A percentile compares a stretch with the other conserved stretches of the same genome.
phyloP scores from a whole-genome alignment of 2,329 filamentous ascomycete species.

The Monilinia fructicola region DNA sequence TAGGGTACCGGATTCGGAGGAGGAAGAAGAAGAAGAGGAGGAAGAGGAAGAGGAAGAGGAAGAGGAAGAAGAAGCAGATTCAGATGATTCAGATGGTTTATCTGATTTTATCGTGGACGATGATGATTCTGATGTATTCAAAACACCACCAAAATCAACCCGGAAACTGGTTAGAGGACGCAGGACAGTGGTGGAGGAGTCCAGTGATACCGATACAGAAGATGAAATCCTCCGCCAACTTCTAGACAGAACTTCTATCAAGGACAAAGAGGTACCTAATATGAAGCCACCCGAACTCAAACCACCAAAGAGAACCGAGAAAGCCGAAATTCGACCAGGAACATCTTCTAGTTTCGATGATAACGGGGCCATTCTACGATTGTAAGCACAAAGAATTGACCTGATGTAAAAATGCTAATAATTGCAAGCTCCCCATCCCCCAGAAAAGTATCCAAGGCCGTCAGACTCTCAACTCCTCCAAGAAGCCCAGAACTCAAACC shows the following conservation, averaged over 20 bases:
- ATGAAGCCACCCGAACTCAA: slow-evolving; percentile 22
- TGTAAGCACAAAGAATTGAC: background rate
- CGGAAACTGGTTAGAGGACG: slow-evolving; percentile 36
- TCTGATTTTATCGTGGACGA: slow-evolving; percentile 40
- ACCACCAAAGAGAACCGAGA: slow-evolving; percentile 18
- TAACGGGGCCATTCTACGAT: slow-evolving; percentile 18
- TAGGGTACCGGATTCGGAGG: slow-evolving; percentile 2
- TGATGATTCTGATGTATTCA: slow-evolving; percentile 31
- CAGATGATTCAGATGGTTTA: slow-evolving; percentile 30
- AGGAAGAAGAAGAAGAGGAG: slow-evolving; percentile 3
- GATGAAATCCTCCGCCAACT: slow-evolving; percentile 17
- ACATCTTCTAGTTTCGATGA: slow-evolving; percentile 21
- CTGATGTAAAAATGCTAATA: slow-evolving; percentile 15
- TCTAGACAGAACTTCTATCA: slow-evolving; percentile 15
- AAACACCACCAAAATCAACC: slow-evolving; percentile 32
- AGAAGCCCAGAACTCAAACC: slow-evolving; percentile 34
- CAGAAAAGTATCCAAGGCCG: slow-evolving; percentile 30
- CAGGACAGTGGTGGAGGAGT: slow-evolving; percentile 24
- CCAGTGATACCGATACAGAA: slow-evolving; percentile 24
- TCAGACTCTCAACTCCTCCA: slow-evolving; percentile 35
- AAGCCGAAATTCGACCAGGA: slow-evolving; percentile 17
- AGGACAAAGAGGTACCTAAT: slow-evolving; percentile 22
- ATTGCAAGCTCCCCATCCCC: slow-evolving; percentile 32
- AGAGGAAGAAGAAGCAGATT: background rate
- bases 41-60: slow-evolving; percentile 12